A percentile compares a stretch with the other conserved stretches of the same genome.
Evolutionary conservation across 805 yeast genomes (phyloP).

Genomic region (Pachysolen tannophilus): DNA sequence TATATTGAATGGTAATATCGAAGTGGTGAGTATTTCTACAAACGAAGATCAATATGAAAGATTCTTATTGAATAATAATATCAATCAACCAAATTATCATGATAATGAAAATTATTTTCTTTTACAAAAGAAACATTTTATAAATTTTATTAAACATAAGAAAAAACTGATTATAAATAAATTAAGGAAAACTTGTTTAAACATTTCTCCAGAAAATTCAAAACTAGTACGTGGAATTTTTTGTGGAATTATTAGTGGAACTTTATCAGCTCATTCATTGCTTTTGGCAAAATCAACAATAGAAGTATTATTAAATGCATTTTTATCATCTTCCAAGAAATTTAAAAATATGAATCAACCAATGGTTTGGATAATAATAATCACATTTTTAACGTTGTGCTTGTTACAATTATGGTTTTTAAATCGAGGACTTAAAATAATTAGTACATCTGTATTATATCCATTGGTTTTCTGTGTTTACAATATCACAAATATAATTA

Average conservation of each 20-base stretch:
- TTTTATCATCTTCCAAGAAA: conserved; percentile 22
- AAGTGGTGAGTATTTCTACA: neutral
- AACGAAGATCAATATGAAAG: neutral
- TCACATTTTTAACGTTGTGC: conserved; percentile 52
- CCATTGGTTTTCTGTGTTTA: conserved; percentile 83
- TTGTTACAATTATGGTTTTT: conserved; percentile 64
- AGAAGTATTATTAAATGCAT: conserved; percentile 49
- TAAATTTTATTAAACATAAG: neutral
- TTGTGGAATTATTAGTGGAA: conserved; percentile 66
- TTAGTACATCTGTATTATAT: conserved; percentile 71
- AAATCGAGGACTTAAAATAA: conserved; percentile 61
- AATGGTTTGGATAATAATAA: conserved; percentile 42
- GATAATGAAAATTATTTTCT: conserved; percentile 1
- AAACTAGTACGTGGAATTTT: conserved; percentile 44
- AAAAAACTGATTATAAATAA: neutral
- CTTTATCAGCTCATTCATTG: conserved; percentile 77
- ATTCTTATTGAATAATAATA: neutral
- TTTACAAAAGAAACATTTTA: neutral
- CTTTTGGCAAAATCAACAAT: conserved; percentile 80
- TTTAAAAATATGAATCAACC: conserved; percentile 25
- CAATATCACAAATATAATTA: conserved; percentile 60
- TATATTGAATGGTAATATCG: neutral
- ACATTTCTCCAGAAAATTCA: conserved; percentile 13
- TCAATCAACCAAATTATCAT: conserved; percentile 2
- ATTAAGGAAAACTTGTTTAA: conserved; percentile 1